Evolutionary conservation across 2,329 filamentous ascomycete species (phyloP).

Genomic region (Fusarium floridanum): DNA sequence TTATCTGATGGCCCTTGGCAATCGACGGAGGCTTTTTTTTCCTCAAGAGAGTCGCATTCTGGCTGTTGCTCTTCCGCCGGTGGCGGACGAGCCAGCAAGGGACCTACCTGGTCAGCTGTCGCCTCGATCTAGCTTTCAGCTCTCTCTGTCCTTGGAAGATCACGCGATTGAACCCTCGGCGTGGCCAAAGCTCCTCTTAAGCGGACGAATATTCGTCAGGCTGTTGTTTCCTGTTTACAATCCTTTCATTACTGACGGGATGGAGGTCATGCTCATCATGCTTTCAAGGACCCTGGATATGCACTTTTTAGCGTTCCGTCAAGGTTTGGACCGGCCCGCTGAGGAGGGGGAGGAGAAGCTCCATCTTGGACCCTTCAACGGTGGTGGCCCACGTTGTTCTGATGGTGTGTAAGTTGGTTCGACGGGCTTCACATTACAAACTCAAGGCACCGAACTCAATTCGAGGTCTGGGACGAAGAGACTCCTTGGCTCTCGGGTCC

Average conservation of each 20-base stretch:
- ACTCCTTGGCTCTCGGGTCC: constrained; percentile 21
- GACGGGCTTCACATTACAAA: constrained; percentile 15
- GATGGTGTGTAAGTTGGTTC: constrained; percentile 31
- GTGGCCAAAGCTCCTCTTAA: neutral
- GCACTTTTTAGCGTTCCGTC: constrained; percentile 33
- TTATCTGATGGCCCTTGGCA: constrained; percentile 42
- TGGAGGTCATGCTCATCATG: constrained; percentile 6
- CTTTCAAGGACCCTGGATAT: constrained; percentile 16
- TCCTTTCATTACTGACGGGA: constrained; percentile 8
- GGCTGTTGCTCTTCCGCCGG: constrained; percentile 17
- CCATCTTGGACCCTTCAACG: constrained; percentile 32
- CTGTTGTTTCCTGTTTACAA: constrained; percentile 16
- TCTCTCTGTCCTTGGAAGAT: constrained; percentile 19
- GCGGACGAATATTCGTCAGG: neutral
- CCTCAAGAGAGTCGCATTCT: constrained; percentile 28
- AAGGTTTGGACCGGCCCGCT: constrained; percentile 38
- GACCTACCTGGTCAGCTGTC: constrained; percentile 34
- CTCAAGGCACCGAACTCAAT: constrained; percentile 38
- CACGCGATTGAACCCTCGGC: constrained; percentile 18
- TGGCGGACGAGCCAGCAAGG: constrained; percentile 35
- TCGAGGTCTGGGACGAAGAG: constrained; percentile 19
- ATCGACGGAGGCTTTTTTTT: constrained; percentile 21
- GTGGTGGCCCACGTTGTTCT: constrained; percentile 22
- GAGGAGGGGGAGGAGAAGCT: constrained; percentile 23
- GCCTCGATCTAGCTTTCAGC: constrained; percentile 41